A percentile compares a stretch with the other conserved stretches of the same genome.
Conservation (phyloP, 371 early-diverging fungal species). For the Choanephora cucurbitarum region DNA sequence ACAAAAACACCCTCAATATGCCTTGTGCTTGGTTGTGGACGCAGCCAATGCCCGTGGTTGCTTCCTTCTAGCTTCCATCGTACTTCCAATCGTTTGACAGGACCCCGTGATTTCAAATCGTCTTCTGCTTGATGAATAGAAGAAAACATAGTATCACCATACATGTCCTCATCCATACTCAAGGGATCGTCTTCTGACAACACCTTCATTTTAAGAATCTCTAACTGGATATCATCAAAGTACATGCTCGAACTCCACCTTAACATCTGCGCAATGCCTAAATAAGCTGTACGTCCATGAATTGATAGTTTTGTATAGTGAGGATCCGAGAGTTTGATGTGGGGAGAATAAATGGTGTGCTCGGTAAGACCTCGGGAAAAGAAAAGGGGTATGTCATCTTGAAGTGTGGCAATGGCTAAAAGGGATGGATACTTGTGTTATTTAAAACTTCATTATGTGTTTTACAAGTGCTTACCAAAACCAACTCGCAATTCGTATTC, state of each 20-base stretch:
- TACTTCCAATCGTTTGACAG: conserved; percentile 41
- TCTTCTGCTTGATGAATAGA: conserved; percentile 21
- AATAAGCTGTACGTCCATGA: conserved; percentile 49
- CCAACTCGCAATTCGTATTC: conserved; percentile 47
- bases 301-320: conserved; percentile 55
- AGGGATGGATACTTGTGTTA: no score
- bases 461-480: conserved; percentile 35
- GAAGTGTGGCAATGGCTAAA: conserved; percentile 52
- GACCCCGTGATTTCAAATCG: conserved; percentile 16
- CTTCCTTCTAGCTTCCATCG: conserved; percentile 58
- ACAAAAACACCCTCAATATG: conserved; percentile 57
- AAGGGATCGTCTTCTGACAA: conserved; percentile 25
- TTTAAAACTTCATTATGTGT: no score
- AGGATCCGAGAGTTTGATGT: conserved; percentile 56
- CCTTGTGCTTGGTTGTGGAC: conserved; percentile 6
- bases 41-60: conserved; percentile 36
- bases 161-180: no score
- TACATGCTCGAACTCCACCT: conserved; percentile 55
- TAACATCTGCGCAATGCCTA: conserved; percentile 52
- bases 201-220: conserved; percentile 41
- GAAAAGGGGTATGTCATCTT: conserved; percentile 50
- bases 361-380: conserved; percentile 45
- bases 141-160: conserved; percentile 4
- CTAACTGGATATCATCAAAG: conserved; percentile 44
- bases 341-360: conserved; percentile 44